These are phyloP conservation scores for Pythium grandisporangium DNA, from an alignment of 352 stramenopile genomes.

Conservation along the genomic window DNA sequence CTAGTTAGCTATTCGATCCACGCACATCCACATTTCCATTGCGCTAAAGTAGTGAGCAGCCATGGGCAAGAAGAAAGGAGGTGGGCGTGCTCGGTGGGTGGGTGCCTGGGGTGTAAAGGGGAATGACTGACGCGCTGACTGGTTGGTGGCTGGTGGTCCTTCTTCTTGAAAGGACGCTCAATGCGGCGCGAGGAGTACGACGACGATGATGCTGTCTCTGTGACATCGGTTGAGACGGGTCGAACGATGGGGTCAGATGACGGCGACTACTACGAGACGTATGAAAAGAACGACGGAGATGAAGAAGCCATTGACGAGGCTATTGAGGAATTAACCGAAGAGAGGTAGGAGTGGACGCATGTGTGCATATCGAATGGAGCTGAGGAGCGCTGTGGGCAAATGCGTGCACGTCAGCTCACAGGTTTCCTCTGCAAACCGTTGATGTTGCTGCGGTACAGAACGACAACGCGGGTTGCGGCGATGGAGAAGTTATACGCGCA, in stretches of 20 bases:
- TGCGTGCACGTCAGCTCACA: too few relatives aligned
- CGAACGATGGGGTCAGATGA: conserved; percentile 53
- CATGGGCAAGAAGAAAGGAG: not conserved
- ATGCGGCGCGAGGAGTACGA: conserved; percentile 67
- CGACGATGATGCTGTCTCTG: conserved; percentile 52
- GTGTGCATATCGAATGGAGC: too few relatives aligned
- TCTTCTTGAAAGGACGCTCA: conserved; percentile 25
- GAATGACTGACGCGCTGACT: too few relatives aligned
- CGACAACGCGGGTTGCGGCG: conserved; percentile 59
- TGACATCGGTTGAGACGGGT: conserved; percentile 61
- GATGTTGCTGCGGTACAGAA: too few relatives aligned
- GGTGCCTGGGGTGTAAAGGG: too few relatives aligned
- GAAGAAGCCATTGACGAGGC: conserved; percentile 63
- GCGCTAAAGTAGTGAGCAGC: too few relatives aligned
- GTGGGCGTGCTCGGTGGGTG: too few relatives aligned
- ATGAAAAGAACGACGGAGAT: conserved; percentile 45
- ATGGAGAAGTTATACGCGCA: conserved; percentile 53
- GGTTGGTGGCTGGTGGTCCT: conserved; percentile 5
- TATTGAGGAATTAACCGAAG: conserved; percentile 71
- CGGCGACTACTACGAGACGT: conserved; percentile 60
- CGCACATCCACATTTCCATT: too few relatives aligned
- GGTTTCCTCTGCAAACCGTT: too few relatives aligned
- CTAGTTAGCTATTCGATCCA: too few relatives aligned
- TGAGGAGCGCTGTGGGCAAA: not conserved
- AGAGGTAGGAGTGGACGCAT: conserved; percentile 59